Base-by-base conservation (phyloP, 352 stramenopile genomes). In the Saprolegnia parasitica region DNA sequence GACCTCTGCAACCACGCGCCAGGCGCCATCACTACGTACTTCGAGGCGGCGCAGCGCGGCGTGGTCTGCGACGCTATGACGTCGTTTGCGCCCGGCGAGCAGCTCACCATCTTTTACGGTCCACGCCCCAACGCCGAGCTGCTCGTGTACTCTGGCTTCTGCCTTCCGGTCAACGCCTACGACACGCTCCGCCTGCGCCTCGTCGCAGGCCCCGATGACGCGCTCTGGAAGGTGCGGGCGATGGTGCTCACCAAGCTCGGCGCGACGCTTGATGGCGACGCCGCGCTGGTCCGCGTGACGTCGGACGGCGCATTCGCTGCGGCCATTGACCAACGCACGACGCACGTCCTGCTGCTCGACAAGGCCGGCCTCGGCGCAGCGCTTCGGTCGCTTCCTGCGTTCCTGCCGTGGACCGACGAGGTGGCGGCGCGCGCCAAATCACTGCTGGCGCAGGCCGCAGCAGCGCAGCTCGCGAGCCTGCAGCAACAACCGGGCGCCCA, bases 1-100 rank as follows among this genome's bases (percentile, higher is more conserved):
- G 81, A 88, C 55, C 76, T 88, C 67, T 87, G 79, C 73, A 88
- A 88, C 67, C 81, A 88, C 71, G 81, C 84, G 52, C 56, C 67
- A n/a, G 74, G 76, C 3, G 47, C 61, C 1, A 81, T 86, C 72
- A 75, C 73, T 10, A 84, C 79, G 8, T 84, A 80, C 54, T 79
- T 72, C 18, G 78, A 86, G 56, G 65, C 75, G 26, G 61, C 26
- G 3, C 55, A 62, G 29, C 68, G 70, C 15, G 13, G 77, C 6
- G 74, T 88, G n/a, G 54, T 66, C 54, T 86, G 78, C 68, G 67
- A 79, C 39, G 75, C 81, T 5, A 81, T 83, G 62, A 72, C 71
- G 8, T 62, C 20, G 3, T 88, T 86, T 46, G 32, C 68, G 5
- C 0, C 24, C 3, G 49, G 77, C 21, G 79, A 88, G 42, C 68